These are phyloP conservation scores for Hypsizygus marmoreus DNA, from an alignment of 768 basidiomycete genomes.

Conservation along the genomic window DNA sequence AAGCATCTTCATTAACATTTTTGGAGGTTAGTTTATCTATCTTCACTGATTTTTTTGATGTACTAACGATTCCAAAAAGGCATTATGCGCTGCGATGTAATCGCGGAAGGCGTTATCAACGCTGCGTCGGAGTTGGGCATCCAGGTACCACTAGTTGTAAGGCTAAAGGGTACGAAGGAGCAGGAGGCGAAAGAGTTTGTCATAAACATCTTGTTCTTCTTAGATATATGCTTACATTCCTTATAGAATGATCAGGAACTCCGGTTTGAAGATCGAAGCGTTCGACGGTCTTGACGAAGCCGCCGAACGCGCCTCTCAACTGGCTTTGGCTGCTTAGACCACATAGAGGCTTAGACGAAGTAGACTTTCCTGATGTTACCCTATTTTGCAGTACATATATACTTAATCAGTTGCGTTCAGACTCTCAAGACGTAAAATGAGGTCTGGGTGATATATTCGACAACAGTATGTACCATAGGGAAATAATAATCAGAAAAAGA, in stretches of 20 bases:
- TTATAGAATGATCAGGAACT: constrained; percentile 86
- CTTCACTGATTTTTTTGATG: no score
- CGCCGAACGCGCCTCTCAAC: constrained; percentile 74
- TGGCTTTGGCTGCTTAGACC: constrained; percentile 59
- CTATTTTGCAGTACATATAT: constrained; percentile 16
- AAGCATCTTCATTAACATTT: constrained; percentile 99
- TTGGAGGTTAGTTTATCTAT: constrained; percentile 60
- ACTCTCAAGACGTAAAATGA: constrained; percentile 10
- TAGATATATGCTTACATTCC: constrained; percentile 16
- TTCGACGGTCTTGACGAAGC: constrained; percentile 95
- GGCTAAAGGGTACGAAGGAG: constrained; percentile 97
- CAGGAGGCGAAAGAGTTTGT: constrained; percentile 91
- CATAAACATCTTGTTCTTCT: background rate
- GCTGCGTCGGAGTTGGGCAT: constrained; percentile 91
- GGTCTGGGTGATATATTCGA: constrained; percentile 21
- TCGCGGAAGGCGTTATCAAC: constrained; percentile 97
- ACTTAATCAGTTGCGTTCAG: constrained; percentile 8
- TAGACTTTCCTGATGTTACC: constrained; percentile 6
- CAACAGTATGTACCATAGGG: constrained; percentile 41
- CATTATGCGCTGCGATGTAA: constrained; percentile 99
- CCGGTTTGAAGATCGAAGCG: constrained; percentile 90
- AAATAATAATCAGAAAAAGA: constrained; percentile 34
- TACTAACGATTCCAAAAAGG: no score
- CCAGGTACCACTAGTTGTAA: constrained; percentile 85
- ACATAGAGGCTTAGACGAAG: no score